phyloP scores from a whole-genome alignment of 129 eudicot species.

The Helichrysum umbraculigerum region DNA sequence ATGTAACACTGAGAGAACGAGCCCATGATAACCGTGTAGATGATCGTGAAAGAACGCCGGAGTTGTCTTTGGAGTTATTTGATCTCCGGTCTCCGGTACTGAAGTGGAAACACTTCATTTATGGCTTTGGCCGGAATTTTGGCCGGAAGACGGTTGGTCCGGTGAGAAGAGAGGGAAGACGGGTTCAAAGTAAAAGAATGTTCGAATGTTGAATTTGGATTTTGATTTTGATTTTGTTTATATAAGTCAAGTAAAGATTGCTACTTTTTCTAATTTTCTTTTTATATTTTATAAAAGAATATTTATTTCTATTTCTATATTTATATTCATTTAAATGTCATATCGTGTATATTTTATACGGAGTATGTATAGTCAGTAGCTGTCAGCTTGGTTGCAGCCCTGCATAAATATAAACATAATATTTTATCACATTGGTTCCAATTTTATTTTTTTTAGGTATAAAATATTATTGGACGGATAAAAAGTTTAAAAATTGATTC shows the following conservation, averaged over 20 bases:
- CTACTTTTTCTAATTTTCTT: neutral
- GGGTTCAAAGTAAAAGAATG: slow-evolving; percentile 28
- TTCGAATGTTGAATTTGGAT: slow-evolving; percentile 30
- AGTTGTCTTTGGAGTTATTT: slow-evolving; percentile 30
- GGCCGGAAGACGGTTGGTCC: neutral
- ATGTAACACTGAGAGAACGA: slow-evolving; percentile 73
- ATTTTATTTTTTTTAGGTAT: too few relatives aligned
- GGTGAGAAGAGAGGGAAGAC: slow-evolving; percentile 28
- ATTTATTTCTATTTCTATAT: too few relatives aligned
- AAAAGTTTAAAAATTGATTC: too few relatives aligned
- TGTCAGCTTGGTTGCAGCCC: too few relatives aligned
- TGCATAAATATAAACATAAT: too few relatives aligned
- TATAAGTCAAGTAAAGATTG: slow-evolving; percentile 28
- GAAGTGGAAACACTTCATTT: slow-evolving; percentile 86
- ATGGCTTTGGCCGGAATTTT: slow-evolving; percentile 11
- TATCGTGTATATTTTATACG: too few relatives aligned
- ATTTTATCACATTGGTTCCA: too few relatives aligned
- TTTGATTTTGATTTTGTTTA: slow-evolving; percentile 12
- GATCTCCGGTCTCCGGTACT: slow-evolving; percentile 35
- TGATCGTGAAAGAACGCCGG: slow-evolving; percentile 43
- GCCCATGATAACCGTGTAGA: slow-evolving; percentile 73
- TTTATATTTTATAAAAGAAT: too few relatives aligned
- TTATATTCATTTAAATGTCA: too few relatives aligned
- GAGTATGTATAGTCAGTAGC: too few relatives aligned
- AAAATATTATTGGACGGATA: too few relatives aligned